These are phyloP conservation scores for Phaeomoniella chlamydospora DNA, from an alignment of 2,329 filamentous ascomycete species.

Conservation along the genomic window DNA sequence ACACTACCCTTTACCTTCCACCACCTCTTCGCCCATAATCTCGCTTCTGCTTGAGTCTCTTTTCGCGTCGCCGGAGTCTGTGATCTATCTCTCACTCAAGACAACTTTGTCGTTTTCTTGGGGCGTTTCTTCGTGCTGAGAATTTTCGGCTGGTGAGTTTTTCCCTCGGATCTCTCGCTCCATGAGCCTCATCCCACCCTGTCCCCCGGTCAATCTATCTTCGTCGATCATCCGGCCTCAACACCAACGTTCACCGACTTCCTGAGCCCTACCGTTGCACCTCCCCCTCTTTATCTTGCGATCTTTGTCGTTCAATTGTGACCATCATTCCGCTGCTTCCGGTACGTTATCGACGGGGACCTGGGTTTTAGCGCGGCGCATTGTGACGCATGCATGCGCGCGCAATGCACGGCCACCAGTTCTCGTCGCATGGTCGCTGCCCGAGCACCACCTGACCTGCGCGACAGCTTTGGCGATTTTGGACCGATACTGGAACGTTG, in stretches of 20 bases:
- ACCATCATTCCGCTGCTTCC: background rate
- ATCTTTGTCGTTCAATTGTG: background rate
- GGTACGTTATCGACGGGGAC: background rate
- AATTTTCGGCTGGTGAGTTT: background rate
- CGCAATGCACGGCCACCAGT: background rate
- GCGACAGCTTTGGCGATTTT: too few species aligned
- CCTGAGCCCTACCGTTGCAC: background rate
- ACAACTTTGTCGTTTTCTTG: background rate
- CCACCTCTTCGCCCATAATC: background rate
- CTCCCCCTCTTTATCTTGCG: background rate
- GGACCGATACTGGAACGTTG: too few species aligned
- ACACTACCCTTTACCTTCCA: background rate
- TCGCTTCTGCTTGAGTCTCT: slow-evolving; percentile 5
- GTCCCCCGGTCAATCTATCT: slow-evolving; percentile 10
- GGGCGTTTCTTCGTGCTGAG: slow-evolving; percentile 1
- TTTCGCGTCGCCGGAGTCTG: slow-evolving; percentile 14
- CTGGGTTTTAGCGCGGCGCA: background rate
- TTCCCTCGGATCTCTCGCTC: slow-evolving; percentile 7
- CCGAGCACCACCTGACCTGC: too few species aligned
- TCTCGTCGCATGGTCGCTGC: background rate
- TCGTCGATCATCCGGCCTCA: slow-evolving; percentile 2
- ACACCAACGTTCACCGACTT: background rate
- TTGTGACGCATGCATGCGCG: background rate
- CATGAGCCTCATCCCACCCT: slow-evolving; percentile 9
- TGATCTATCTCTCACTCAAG: slow-evolving; percentile 10